Conservation (phyloP, 2,329 filamentous ascomycete species). For the Fusarium sp. region DNA sequence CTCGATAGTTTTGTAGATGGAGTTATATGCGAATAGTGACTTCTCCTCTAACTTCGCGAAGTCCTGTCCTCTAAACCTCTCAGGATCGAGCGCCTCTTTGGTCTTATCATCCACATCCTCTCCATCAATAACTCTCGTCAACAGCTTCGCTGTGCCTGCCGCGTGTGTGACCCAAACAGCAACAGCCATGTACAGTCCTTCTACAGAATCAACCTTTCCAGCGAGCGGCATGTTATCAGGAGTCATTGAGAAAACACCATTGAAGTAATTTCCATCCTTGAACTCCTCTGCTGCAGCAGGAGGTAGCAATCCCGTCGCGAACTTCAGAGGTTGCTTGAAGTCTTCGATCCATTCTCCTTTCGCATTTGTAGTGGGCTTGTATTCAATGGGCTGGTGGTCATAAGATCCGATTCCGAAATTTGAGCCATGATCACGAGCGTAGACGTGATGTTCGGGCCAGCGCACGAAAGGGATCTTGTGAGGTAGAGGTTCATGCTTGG, state of each 20-base stretch:
- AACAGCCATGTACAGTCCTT: slow-evolving; percentile 28
- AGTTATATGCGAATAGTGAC: slow-evolving; percentile 36
- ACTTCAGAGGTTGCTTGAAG: slow-evolving; percentile 30
- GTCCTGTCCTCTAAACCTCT: slow-evolving; percentile 31
- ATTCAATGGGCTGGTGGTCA: slow-evolving; percentile 29
- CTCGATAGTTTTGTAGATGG: slow-evolving; percentile 39
- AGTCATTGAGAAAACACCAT: slow-evolving; percentile 43
- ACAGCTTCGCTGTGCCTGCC: slow-evolving; percentile 31
- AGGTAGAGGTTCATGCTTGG: background rate
- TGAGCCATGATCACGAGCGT: slow-evolving; percentile 37
- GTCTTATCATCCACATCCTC: slow-evolving; percentile 11
- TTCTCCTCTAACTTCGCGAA: slow-evolving; percentile 18
- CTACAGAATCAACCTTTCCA: slow-evolving; percentile 5
- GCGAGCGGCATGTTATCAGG: slow-evolving; percentile 43
- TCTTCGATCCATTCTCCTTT: slow-evolving; percentile 30
- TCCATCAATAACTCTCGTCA: slow-evolving; percentile 22
- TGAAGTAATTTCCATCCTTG: slow-evolving; percentile 17
- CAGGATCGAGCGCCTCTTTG: slow-evolving; percentile 24
- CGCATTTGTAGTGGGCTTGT: slow-evolving; percentile 14
- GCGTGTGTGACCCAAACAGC: slow-evolving; percentile 42
- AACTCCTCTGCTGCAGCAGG: slow-evolving; percentile 14
- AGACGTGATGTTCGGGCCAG: slow-evolving; percentile 40
- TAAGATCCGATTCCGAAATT: slow-evolving; percentile 39
- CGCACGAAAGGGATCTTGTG: slow-evolving; percentile 25
- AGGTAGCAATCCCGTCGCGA: slow-evolving; percentile 23